A percentile compares a stretch with the other conserved stretches of the same genome.
Evolutionary conservation across 305 asterid genomes (phyloP).

Genomic region (Salvia sclarea): DNA sequence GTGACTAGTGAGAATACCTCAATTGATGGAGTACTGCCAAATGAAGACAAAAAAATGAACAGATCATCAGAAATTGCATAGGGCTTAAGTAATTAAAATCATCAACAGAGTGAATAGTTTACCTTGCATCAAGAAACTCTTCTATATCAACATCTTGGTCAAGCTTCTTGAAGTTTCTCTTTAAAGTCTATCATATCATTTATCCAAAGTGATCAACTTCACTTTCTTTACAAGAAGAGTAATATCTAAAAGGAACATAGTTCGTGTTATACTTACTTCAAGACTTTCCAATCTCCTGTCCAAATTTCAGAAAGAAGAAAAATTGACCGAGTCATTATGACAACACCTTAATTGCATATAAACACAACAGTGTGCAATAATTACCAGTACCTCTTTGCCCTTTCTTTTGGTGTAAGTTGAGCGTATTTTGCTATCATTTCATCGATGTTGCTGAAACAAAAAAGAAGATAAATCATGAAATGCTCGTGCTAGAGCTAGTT

Average conservation of each 20-base stretch:
- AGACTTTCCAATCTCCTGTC: slow-evolving; percentile 94
- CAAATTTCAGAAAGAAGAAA: slow-evolving; percentile 3
- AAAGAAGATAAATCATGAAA: neutral
- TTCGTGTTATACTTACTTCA: slow-evolving; percentile 56
- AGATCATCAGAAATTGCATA: slow-evolving; percentile 14
- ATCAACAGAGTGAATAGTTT: slow-evolving; percentile 12
- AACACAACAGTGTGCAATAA: slow-evolving; percentile 17
- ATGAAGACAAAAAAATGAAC: slow-evolving; percentile 6
- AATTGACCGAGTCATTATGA: slow-evolving; percentile 25
- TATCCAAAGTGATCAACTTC: slow-evolving; percentile 24
- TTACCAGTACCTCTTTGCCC: slow-evolving; percentile 63
- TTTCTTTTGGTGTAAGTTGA: slow-evolving; percentile 79
- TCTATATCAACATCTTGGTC: slow-evolving; percentile 84
- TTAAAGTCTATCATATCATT: slow-evolving; percentile 57
- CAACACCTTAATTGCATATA: neutral
- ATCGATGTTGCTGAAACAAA: slow-evolving; percentile 65
- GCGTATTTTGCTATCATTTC: slow-evolving; percentile 84
- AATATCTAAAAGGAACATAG: neutral
- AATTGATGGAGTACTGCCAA: slow-evolving; percentile 66
- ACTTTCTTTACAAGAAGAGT: slow-evolving; percentile 14
- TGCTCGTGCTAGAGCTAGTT: neutral
- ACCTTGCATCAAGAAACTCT: slow-evolving; percentile 84
- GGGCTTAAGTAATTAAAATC: neutral
- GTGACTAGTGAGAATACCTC: slow-evolving; percentile 53
- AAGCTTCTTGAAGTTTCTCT: slow-evolving; percentile 82